These are phyloP conservation scores for Scheffersomyces stambukii DNA, from an alignment of 1,139 yeast genomes.

Conservation along the genomic window DNA sequence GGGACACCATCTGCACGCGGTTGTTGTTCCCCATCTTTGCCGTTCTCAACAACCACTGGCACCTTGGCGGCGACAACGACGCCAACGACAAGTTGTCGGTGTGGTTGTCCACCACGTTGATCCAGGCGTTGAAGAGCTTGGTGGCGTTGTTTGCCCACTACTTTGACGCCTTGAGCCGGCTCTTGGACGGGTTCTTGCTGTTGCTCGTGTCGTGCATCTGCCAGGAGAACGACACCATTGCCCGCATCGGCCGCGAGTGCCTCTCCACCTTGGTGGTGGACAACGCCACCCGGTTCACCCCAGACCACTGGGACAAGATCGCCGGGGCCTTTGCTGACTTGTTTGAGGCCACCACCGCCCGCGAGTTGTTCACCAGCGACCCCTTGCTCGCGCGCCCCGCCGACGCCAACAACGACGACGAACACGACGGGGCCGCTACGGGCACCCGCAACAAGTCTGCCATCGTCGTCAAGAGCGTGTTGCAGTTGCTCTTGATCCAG, in stretches of 20 bases:
- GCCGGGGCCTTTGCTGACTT: conserved; percentile 60
- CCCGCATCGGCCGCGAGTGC: conserved; percentile 90
- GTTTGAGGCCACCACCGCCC: conserved; percentile 81
- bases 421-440: neutral
- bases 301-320: conserved; percentile 72
- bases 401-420: neutral
- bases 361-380: conserved; percentile 72
- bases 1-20: conserved; percentile 78
- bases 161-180: conserved; percentile 65
- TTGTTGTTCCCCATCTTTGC: conserved; percentile 87
- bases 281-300: conserved; percentile 62
- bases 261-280: conserved; percentile 71
- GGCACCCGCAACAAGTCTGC: conserved; percentile 57
- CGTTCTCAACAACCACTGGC: conserved; percentile 74
- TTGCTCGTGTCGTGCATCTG: conserved; percentile 84
- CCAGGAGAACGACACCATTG: conserved; percentile 95
- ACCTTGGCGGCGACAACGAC: conserved; percentile 55
- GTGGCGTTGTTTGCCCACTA: conserved; percentile 78
- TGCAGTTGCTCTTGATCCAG: conserved; percentile 86
- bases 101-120: conserved; percentile 94
- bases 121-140: conserved; percentile 90
- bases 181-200: conserved; percentile 74
- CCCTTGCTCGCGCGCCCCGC: conserved; percentile 37
- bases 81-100: conserved; percentile 74
- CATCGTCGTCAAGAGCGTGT: conserved; percentile 87